Percentiles rank a stretch among this genome's conserved stretches.
Evolutionary conservation across 225 moss, liverwort and hornwort species (phyloP).

Genomic region (Asterella californica): DNA sequence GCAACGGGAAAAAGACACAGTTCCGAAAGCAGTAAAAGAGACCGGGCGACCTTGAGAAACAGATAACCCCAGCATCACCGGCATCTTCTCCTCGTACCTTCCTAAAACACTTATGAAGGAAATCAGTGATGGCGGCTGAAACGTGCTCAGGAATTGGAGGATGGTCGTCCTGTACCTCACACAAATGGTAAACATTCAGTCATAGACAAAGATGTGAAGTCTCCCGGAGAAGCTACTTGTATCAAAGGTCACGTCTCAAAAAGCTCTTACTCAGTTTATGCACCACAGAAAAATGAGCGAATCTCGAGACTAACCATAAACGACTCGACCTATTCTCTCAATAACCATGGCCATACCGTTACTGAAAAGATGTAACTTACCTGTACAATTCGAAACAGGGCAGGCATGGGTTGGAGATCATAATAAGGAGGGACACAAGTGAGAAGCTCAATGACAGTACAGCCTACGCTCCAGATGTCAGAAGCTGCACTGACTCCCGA

Average conservation of each 20-base stretch:
- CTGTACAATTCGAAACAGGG: constrained; percentile 96
- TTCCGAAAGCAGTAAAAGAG: not conserved
- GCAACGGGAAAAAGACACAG: not conserved
- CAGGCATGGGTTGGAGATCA: constrained; percentile 96
- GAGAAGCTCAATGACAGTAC: constrained; percentile 95
- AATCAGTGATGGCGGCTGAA: constrained; percentile 78
- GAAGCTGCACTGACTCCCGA: constrained; percentile 97
- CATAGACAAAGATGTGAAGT: not conserved
- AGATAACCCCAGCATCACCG: not conserved
- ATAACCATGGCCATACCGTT: not conserved
- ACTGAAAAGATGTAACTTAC: constrained; percentile 26
- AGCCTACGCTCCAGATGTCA: constrained; percentile 98
- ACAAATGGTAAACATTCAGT: not conserved
- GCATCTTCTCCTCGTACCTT: constrained; percentile 50
- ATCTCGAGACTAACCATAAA: not conserved
- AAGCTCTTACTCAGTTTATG: not conserved
- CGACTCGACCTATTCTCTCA: not conserved
- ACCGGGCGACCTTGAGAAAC: not conserved
- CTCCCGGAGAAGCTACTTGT: not conserved
- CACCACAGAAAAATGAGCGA: not conserved
- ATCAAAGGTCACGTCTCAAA: not conserved
- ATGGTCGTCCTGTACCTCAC: constrained; percentile 74
- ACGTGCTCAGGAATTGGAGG: constrained; percentile 93
- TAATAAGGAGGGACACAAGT: constrained; percentile 95
- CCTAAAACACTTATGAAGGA: constrained; percentile 85